Conservation (phyloP, 2,329 filamentous ascomycete genomes). For the Beauveria sp. region DNA sequence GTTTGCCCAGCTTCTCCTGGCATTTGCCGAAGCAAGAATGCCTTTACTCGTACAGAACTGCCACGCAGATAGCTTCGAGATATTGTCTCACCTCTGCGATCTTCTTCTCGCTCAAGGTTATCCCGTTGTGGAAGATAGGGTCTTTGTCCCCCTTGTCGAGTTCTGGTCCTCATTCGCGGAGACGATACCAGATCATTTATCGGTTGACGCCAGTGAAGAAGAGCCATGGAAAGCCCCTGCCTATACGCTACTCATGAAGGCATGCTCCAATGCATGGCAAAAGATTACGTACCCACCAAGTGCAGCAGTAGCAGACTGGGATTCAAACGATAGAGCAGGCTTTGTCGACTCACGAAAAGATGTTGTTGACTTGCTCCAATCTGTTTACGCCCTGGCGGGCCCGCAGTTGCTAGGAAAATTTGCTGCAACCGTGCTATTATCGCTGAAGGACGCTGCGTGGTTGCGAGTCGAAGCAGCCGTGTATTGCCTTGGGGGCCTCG, state of each 20-base stretch:
- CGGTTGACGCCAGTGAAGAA: background rate
- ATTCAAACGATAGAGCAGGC: constrained; percentile 56
- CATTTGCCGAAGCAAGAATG: constrained; percentile 60
- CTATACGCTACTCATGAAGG: constrained; percentile 42
- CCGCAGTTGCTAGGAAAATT: constrained; percentile 49
- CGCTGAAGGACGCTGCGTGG: constrained; percentile 44
- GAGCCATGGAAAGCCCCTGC: background rate
- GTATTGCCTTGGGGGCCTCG: constrained; percentile 58
- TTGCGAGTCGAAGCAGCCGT: constrained; percentile 51
- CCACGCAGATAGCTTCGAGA: constrained; percentile 40
- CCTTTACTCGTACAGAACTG: constrained; percentile 48
- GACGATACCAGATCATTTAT: constrained; percentile 46
- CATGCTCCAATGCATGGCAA: constrained; percentile 57
- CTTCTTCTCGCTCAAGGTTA: constrained; percentile 59
- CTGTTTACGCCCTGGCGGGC: constrained; percentile 57
- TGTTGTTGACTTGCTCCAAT: constrained; percentile 69
- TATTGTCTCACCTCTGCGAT: constrained; percentile 53
- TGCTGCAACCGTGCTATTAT: constrained; percentile 44
- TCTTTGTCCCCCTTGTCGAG: constrained; percentile 67
- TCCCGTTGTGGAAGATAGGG: constrained; percentile 63
- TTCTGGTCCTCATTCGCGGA: constrained; percentile 77
- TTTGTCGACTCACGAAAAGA: constrained; percentile 71
- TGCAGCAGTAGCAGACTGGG: constrained; percentile 56
- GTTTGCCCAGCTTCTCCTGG: constrained; percentile 59
- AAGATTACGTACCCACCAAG: constrained; percentile 62